Conservation (phyloP, 495 filamentous ascomycete species). For the Neurospora sp. region DNA sequence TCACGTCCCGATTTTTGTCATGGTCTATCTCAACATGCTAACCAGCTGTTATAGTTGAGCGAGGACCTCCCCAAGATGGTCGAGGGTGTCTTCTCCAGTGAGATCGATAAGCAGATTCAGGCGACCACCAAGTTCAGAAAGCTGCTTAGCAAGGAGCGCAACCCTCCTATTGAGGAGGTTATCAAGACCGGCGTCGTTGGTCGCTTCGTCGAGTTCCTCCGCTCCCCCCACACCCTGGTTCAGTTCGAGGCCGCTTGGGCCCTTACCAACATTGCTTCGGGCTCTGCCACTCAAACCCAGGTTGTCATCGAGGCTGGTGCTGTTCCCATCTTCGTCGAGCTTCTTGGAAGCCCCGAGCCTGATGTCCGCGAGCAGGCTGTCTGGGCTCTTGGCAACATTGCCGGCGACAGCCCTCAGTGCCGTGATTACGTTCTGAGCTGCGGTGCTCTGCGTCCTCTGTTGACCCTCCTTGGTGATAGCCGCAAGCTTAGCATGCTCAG, state of each 20-base stretch:
- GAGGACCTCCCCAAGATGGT: conserved; percentile 99
- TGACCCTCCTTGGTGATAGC: conserved; percentile 87
- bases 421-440: conserved; percentile 87
- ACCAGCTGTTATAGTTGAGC: conserved; percentile 58
- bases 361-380: conserved; percentile 98
- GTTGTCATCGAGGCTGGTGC: conserved; percentile 98
- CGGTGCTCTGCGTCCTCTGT: conserved; percentile 81
- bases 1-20: not conserved
- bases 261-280: conserved; percentile 97
- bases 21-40: conserved; percentile 13
- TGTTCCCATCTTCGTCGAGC: conserved; percentile 96
- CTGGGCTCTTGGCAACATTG: conserved; percentile 98
- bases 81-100: conserved; percentile 91
- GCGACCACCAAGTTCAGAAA: conserved; percentile 99
- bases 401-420: conserved; percentile 94
- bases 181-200: conserved; percentile 98
- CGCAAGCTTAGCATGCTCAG: conserved; percentile 98
- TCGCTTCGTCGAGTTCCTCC: conserved; percentile 96
- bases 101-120: conserved; percentile 95
- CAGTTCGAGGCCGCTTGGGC: conserved; percentile 99
- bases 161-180: conserved; percentile 97
- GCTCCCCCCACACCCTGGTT: conserved; percentile 94
- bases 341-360: conserved; percentile 88
- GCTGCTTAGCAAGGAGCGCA: conserved; percentile 95
- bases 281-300: conserved; percentile 93